A percentile compares a stretch with the other conserved stretches of the same genome.
phyloP scores from a whole-genome alignment of 805 yeast genomes.

The Phaffomyces thermotolerans region DNA sequence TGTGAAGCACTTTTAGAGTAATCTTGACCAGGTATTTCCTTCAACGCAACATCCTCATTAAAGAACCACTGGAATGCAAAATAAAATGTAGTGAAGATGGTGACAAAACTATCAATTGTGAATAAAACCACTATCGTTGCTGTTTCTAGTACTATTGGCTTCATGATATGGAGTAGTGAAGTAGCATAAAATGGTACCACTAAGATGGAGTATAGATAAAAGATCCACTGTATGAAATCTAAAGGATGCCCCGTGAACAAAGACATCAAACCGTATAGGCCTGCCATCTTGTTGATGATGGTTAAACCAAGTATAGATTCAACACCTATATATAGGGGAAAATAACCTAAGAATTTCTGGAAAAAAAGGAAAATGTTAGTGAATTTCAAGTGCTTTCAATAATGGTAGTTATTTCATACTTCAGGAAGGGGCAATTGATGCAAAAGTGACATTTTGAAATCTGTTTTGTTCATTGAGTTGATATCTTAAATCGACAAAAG shows the following conservation, averaged over 20 bases:
- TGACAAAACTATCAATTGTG: slow-evolving; percentile 57
- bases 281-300: slow-evolving; percentile 81
- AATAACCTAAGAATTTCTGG: slow-evolving; percentile 44
- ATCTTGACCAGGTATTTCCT: slow-evolving; percentile 19
- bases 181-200: slow-evolving; percentile 58
- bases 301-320: slow-evolving; percentile 72
- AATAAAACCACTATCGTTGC: slow-evolving; percentile 60
- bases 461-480: not conserved
- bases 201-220: slow-evolving; percentile 57
- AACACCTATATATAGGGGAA: slow-evolving; percentile 84
- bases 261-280: slow-evolving; percentile 80
- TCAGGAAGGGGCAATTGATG: slow-evolving; percentile 1
- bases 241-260: slow-evolving; percentile 86
- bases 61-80: slow-evolving; percentile 74
- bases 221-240: slow-evolving; percentile 73
- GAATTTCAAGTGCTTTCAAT: too few relatives aligned
- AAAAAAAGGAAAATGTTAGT: not conserved
- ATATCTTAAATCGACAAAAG: not conserved
- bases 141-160: slow-evolving; percentile 51
- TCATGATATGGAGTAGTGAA: slow-evolving; percentile 45
- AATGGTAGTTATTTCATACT: not conserved
- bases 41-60: slow-evolving; percentile 32
- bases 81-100: slow-evolving; percentile 62
- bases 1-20: slow-evolving; percentile 51
- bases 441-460: not conserved